These are phyloP conservation scores for Volutella citrinella DNA, from an alignment of 2,329 filamentous ascomycete species.

Conservation along the genomic window DNA sequence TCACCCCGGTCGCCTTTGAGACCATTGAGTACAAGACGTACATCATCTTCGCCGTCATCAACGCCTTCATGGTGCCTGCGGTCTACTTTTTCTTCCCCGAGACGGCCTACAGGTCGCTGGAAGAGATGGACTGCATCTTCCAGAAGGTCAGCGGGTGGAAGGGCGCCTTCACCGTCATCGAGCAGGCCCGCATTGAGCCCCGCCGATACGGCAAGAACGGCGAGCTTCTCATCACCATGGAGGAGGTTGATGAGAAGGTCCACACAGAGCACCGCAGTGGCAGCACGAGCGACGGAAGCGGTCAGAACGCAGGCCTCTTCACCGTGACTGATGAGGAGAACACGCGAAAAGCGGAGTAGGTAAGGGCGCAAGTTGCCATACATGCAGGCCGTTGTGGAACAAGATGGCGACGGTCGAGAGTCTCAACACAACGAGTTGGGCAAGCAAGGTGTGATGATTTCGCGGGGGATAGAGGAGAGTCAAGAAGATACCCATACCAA, in stretches of 20 bases:
- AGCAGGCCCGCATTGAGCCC: conserved; percentile 45
- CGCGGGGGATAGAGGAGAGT: no score
- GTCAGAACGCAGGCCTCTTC: conserved; percentile 25
- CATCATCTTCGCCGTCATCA: conserved; percentile 65
- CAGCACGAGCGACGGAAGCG: conserved; percentile 24
- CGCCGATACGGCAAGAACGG: conserved; percentile 57
- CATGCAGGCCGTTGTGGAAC: background rate
- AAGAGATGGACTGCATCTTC: conserved; percentile 67
- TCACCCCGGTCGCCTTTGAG: conserved; percentile 57
- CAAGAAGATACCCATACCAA: conserved; percentile 16
- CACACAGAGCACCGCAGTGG: conserved; percentile 26
- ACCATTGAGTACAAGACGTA: conserved; percentile 60
- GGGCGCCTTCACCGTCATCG: conserved; percentile 34
- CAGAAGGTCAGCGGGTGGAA: conserved; percentile 48
- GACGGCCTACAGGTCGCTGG: conserved; percentile 60
- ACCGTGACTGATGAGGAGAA: conserved; percentile 33
- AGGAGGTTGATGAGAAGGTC: conserved; percentile 38
- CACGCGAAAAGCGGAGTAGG: conserved; percentile 20
- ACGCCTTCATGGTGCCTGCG: conserved; percentile 55
- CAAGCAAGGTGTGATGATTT: no score
- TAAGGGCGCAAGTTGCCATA: background rate
- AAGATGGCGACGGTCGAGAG: no score
- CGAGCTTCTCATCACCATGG: conserved; percentile 49
- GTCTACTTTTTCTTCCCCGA: conserved; percentile 65
- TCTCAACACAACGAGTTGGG: no score